Evolutionary conservation across 352 stramenopile genomes (phyloP), one percentile per base, ranked within the genome.

Genomic region (Globisporangium okanoganense): DNA sequence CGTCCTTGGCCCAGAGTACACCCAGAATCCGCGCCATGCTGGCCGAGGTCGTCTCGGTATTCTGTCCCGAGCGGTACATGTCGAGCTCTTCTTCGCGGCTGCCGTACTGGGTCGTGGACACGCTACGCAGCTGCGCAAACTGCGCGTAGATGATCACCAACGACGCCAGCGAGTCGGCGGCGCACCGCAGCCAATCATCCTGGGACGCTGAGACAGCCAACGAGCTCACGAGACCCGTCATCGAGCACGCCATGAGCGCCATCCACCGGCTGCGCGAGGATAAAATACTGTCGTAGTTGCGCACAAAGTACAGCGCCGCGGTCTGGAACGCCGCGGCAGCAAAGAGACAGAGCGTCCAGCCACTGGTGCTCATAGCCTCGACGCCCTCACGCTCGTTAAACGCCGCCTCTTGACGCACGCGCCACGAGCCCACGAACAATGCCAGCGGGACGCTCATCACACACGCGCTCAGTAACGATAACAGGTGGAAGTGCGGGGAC

Each of bases 131-230:
- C 25, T 73, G 70, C 25, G 55, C 56, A 38, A 78, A 65, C 45
- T 81, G 69, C 27, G 79, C 70, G 52, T 78, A 82, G n/a, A 90
- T 58, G 10, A 90, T 79, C 8, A 84, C 64, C 8, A 76, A 54
- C 33, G 76, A 73, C 0, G 78, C 75, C 12, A 72, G 25, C 4
- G 70, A 48, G 27, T 79, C 76, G 1, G 79, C 63, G 12, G 56
- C 53, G 22, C 73, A 80, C 24, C 75, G 74, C n/a, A 90, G 62
- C 78, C 74, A 88, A 48, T 79, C 67, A 5, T 73, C 67, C 45
- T 88, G 69, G 62, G 71, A 73, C 14, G 72, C 60, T 27, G 67
- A 70, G 22, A 78, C 63, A 16, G 72, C 27, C 20, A 85, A 50
- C 36, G 72, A 81, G 45, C 82, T 47, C 2, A 76, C 0, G 12